Evolutionary conservation across 2,329 filamentous ascomycete genomes (phyloP).

Genomic region (Fusarium succisae): DNA sequence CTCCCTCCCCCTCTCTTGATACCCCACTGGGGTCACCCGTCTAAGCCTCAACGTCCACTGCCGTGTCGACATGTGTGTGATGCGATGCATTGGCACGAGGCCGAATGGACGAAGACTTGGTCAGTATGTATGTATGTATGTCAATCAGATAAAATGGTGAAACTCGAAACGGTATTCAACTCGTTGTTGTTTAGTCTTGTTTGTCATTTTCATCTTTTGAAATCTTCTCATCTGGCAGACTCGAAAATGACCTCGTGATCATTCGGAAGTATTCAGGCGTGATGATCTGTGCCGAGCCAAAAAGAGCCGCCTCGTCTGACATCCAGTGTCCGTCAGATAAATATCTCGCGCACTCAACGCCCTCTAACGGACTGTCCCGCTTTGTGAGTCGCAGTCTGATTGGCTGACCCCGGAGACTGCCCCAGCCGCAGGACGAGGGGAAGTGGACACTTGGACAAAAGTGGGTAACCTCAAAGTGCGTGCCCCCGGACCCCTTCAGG

Average conservation of each 20-base stretch:
- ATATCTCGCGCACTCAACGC: slow-evolving; percentile 34
- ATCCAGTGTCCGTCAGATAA: slow-evolving; percentile 1
- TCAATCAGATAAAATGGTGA: neutral
- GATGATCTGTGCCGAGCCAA: slow-evolving; percentile 19
- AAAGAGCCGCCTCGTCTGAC: slow-evolving; percentile 35
- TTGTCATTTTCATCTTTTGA: neutral
- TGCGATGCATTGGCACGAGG: slow-evolving; percentile 21
- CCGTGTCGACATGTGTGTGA: slow-evolving; percentile 36
- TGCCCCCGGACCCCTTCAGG: slow-evolving; percentile 6
- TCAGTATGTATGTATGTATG: neutral
- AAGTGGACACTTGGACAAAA: slow-evolving; percentile 26
- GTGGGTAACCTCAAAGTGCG: neutral
- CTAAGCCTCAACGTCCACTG: slow-evolving; percentile 39
- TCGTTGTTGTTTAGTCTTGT: neutral
- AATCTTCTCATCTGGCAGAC: neutral
- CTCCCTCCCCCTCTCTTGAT: slow-evolving; percentile 26
- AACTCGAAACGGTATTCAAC: neutral
- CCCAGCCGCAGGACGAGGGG: slow-evolving; percentile 42
- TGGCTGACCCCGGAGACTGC: slow-evolving; percentile 28
- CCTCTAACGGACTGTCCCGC: slow-evolving; percentile 27
- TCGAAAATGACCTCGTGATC: neutral
- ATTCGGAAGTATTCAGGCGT: slow-evolving; percentile 7
- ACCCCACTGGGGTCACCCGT: slow-evolving; percentile 31
- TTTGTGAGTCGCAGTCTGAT: neutral
- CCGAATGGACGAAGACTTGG: slow-evolving; percentile 11